These are phyloP conservation scores for Chaetomiaceae sp. DNA, from an alignment of 2,329 filamentous ascomycete genomes.

Conservation along the genomic window DNA sequence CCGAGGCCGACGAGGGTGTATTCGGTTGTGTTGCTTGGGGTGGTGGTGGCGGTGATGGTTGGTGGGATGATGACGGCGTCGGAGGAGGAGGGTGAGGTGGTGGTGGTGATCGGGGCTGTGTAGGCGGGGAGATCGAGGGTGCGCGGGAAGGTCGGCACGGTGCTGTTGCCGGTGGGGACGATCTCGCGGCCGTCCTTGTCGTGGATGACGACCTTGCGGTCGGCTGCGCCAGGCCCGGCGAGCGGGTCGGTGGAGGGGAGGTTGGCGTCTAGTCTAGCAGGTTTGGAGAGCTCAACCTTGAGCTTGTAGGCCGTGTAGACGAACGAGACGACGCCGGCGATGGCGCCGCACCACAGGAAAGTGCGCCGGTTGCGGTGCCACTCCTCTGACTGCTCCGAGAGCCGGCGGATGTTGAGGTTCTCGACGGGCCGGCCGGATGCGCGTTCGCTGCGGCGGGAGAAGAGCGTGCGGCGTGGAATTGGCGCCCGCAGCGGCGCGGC, in stretches of 20 bases:
- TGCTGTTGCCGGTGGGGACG: constrained; percentile 72
- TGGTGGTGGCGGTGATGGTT: constrained; percentile 19
- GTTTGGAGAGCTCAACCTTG: constrained; percentile 32
- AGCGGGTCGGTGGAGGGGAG: constrained; percentile 40
- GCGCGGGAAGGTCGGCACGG: constrained; percentile 73
- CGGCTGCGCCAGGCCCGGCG: constrained; percentile 42
- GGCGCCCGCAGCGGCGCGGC: not conserved
- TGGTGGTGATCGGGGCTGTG: constrained; percentile 19
- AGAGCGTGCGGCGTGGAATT: constrained; percentile 31
- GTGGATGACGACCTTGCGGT: constrained; percentile 55
- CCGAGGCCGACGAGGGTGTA: constrained; percentile 88
- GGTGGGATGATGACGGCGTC: constrained; percentile 35
- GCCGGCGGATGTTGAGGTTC: constrained; percentile 43
- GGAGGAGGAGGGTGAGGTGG: constrained; percentile 23
- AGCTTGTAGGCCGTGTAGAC: constrained; percentile 49
- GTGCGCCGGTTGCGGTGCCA: constrained; percentile 46
- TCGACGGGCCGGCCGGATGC: constrained; percentile 34
- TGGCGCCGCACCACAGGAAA: constrained; percentile 45
- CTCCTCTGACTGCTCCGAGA: constrained; percentile 41
- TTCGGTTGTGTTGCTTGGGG: constrained; percentile 48
- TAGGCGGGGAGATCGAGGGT: constrained; percentile 56
- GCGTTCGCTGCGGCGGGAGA: constrained; percentile 22
- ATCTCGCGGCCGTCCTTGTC: constrained; percentile 66
- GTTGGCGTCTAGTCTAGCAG: constrained; percentile 37
- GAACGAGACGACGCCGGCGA: constrained; percentile 45